Evolutionary conservation across 176 grass and related monocot genomes (phyloP), one percentile per base, ranked within the genome.

Genomic region (Saccharum officinarum): DNA sequence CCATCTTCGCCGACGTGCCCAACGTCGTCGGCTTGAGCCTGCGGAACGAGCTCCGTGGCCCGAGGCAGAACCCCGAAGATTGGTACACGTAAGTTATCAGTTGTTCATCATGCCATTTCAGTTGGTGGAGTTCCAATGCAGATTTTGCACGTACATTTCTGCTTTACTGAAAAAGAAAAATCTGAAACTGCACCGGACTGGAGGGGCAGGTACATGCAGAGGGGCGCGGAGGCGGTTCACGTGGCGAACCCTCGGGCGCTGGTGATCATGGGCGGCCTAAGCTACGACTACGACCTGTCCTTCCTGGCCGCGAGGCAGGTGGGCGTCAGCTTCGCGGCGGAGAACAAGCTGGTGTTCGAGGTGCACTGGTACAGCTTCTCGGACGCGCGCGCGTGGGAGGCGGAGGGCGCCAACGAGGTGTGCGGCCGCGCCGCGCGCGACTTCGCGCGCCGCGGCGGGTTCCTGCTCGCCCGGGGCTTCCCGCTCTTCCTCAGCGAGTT

Each of bases 1-100:
- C 87, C 3, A 25, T 79, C 70, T 97, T 97, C 88, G 80, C 87
- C 67, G 72, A 54, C 38, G 77, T 64, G 40, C 63, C 85, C 23
- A 94, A 86, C 69, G 94, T 97, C 28, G 89, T 97, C 5, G 91
- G 88, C 75, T 91, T 95, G 88, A 95, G 90, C 84, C 86, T 95
- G 18, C 90, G 90, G 79, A 97, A 97, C 71, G 94, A 97, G 81
- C 89, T 97, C 47, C 62, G 94, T 22, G 94, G 94, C 1, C 91
- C 87, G 4, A 90, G 87, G 82, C 94, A 97, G 79, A 97, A 97
- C 55, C 0, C 73, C 15, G 45, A 57, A 3, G 89, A 91, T 12
- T 97, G 94, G 94, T 94, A 92, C 89, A 93, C 78, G 91, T 95
- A 83, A 61, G 49, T 68, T 12, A 0, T 4, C 12, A 14, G 1